Evolutionary conservation across 306 rosid genomes (phyloP).

Genomic region (Cyclanthera cordifolia): DNA sequence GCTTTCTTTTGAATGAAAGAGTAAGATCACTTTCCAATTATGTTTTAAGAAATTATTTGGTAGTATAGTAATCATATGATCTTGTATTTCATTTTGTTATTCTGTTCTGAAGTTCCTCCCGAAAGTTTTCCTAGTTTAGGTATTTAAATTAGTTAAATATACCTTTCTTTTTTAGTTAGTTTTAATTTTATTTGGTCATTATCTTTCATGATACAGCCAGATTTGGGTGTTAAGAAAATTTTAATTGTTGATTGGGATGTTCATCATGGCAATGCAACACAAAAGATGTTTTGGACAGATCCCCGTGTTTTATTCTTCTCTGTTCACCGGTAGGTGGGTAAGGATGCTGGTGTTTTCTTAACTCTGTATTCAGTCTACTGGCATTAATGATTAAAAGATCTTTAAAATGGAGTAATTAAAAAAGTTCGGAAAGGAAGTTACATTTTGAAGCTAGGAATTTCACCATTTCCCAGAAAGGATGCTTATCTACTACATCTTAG

Average conservation of each 20-base stretch:
- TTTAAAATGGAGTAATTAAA: background rate
- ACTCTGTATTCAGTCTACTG: background rate
- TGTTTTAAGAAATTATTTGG: slow-evolving; percentile 4
- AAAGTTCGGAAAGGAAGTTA: background rate
- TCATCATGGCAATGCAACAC: slow-evolving; percentile 97
- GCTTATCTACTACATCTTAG: background rate
- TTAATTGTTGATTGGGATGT: slow-evolving; percentile 97
- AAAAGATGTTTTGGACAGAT: slow-evolving; percentile 78
- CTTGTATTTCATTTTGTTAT: background rate
- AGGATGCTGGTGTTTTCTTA: background rate
- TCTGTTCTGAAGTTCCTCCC: background rate
- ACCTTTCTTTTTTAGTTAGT: background rate
- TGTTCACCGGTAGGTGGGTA: slow-evolving; percentile 60
- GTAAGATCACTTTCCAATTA: slow-evolving; percentile 29
- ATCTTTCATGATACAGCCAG: slow-evolving; percentile 50
- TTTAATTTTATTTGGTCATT: slow-evolving; percentile 7
- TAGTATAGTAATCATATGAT: slow-evolving; percentile 1
- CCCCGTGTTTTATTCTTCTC: slow-evolving; percentile 88
- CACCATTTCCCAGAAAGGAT: background rate
- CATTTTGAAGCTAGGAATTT: background rate
- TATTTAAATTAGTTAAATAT: background rate
- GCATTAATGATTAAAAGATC: background rate
- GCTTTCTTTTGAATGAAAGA: slow-evolving; percentile 50
- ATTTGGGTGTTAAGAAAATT: slow-evolving; percentile 56
- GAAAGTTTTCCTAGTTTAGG: background rate